phyloP scores from a whole-genome alignment of 2,329 filamentous ascomycete species.

The Bipolaris zeicola region DNA sequence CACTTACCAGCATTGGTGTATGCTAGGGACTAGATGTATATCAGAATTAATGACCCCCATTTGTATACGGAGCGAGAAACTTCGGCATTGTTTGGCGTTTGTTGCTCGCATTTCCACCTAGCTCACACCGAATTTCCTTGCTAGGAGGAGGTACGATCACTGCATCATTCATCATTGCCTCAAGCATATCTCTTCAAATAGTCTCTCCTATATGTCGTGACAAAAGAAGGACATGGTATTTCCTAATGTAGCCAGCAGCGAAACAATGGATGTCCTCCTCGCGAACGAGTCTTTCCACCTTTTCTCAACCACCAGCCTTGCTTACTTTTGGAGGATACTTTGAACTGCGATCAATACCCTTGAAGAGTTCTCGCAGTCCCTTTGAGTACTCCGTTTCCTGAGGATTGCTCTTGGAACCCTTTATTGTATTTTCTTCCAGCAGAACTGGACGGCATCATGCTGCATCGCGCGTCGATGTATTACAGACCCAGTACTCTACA shows the following conservation, averaged over 20 bases:
- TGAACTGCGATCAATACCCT: slow-evolving; percentile 38
- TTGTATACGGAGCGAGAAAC: too few species aligned
- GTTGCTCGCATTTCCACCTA: too few species aligned
- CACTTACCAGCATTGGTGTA: too few species aligned
- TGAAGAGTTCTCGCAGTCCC: slow-evolving; percentile 35
- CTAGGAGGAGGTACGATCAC: too few species aligned
- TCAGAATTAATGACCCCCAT: too few species aligned
- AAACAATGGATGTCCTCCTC: slow-evolving; percentile 25
- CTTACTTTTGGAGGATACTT: slow-evolving; percentile 36
- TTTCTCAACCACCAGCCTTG: slow-evolving; percentile 17
- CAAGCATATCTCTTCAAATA: background rate
- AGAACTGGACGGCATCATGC: background rate
- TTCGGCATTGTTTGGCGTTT: too few species aligned
- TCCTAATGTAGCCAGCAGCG: slow-evolving; percentile 21
- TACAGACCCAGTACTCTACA: background rate
- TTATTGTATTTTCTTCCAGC: background rate
- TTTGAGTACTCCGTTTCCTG: slow-evolving; percentile 33
- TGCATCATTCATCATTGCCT: background rate
- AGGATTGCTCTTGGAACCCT: background rate
- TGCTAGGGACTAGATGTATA: too few species aligned
- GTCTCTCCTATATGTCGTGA: background rate
- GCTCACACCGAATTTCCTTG: too few species aligned
- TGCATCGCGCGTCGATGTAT: background rate
- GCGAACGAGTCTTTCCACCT: slow-evolving; percentile 22
- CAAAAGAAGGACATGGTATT: background rate